Conservation (phyloP, 1,284 basidiomycete species). For the Termitomyces sp. region DNA sequence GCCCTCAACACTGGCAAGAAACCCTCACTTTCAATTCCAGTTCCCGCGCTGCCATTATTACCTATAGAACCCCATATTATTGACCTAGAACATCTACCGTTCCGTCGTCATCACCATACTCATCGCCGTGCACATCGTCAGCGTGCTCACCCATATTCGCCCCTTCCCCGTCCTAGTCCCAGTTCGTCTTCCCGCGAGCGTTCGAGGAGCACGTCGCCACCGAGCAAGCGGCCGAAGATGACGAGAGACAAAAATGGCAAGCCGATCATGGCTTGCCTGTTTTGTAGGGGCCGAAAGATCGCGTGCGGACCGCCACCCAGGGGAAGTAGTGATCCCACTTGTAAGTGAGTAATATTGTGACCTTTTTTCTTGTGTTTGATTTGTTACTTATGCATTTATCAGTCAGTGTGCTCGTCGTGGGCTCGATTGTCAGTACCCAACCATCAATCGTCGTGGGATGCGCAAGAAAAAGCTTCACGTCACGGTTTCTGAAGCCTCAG, state of each 20-base stretch:
- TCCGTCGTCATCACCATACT: background rate
- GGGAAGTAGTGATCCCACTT: constrained; percentile 25
- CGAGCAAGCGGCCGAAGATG: background rate
- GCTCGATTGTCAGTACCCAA: constrained; percentile 21
- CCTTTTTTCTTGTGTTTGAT: background rate
- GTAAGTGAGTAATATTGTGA: constrained; percentile 26
- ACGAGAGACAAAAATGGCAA: constrained; percentile 15
- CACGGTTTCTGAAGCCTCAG: background rate
- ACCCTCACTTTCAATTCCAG: background rate
- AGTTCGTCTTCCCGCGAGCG: constrained; percentile 1
- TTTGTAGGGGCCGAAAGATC: constrained; percentile 33
- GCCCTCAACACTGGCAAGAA: background rate
- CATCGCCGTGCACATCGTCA: background rate
- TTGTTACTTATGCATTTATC: background rate
- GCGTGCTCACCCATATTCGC: background rate
- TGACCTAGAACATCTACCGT: too few species aligned
- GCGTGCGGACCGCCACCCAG: constrained; percentile 27
- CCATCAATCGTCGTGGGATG: constrained; percentile 16
- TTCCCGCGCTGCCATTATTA: background rate
- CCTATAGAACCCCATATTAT: background rate
- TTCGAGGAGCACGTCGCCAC: background rate
- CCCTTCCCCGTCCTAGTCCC: background rate
- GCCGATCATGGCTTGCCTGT: constrained; percentile 28
- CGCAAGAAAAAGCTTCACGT: constrained; percentile 5
- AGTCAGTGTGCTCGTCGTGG: constrained; percentile 28